Percentiles rank a stretch among this genome's conserved stretches.
Conservation (phyloP, 768 basidiomycete species). For the Psilocybe cyanescens region DNA sequence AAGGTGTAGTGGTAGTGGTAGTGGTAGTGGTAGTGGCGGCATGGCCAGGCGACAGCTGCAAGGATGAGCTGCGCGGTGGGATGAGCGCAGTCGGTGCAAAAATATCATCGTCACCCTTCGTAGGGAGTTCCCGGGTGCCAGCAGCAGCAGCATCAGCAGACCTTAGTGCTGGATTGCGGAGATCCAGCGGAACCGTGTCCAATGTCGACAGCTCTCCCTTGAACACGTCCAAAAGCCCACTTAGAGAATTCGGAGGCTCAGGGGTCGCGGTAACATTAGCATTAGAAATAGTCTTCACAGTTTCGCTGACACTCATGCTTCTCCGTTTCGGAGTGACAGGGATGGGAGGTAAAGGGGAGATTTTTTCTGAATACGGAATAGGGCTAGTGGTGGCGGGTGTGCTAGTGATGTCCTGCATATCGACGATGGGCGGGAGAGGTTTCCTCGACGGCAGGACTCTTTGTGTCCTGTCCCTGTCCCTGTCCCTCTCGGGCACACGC, state of each 20-base stretch:
- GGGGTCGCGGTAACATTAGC: slow-evolving; percentile 8
- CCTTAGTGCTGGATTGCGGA: slow-evolving; percentile 58
- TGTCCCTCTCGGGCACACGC: slow-evolving; percentile 1
- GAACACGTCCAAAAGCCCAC: slow-evolving; percentile 73
- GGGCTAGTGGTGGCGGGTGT: slow-evolving; percentile 39
- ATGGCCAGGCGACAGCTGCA: slow-evolving; percentile 37
- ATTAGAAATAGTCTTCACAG: slow-evolving; percentile 36
- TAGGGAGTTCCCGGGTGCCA: slow-evolving; percentile 36
- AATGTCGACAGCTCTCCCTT: slow-evolving; percentile 72
- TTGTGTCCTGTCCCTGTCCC: slow-evolving; percentile 29
- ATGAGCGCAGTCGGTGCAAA: slow-evolving; percentile 36
- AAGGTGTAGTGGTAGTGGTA: slow-evolving; percentile 22
- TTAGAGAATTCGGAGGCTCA: slow-evolving; percentile 34
- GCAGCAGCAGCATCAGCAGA: slow-evolving; percentile 37
- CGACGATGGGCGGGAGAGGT: slow-evolving; percentile 65
- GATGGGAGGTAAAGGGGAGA: slow-evolving; percentile 39
- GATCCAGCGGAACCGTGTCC: slow-evolving; percentile 64
- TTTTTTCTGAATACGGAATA: slow-evolving; percentile 55
- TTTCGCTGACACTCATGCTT: slow-evolving; percentile 76
- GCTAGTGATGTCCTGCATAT: slow-evolving; percentile 44
- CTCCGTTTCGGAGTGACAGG: slow-evolving; percentile 53
- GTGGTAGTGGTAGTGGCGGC: slow-evolving; percentile 24
- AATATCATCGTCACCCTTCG: slow-evolving; percentile 8
- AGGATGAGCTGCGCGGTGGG: slow-evolving; percentile 55
- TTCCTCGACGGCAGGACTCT: slow-evolving; percentile 40